Base-by-base conservation (phyloP, 495 filamentous ascomycete genomes). In the Penicillium verhagenii region DNA sequence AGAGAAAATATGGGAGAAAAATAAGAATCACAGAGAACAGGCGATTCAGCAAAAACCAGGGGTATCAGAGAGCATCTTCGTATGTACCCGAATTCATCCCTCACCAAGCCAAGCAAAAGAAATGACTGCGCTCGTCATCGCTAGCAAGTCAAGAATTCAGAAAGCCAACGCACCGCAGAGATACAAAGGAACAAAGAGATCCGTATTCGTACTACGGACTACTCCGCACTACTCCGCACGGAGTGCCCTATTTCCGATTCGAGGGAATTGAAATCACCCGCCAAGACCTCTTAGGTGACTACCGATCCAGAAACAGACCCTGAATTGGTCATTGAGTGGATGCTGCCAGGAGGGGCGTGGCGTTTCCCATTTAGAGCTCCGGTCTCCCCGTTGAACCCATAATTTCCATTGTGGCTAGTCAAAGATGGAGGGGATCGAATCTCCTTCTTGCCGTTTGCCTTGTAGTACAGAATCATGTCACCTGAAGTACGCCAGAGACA, bases 401-500 rank as follows among this genome's bases (percentile, higher is more conserved):
- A 49, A 31, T 51, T 65, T 6, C 60, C 65, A n/a, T 67, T 51
- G 14, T 55, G 49, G 3, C 40, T 53, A 3, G 52, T 59, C 26
- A 68, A 39, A 11, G 50, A 57, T 4, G 50, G 60, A 1, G 71
- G 64, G 6, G 66, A 56, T 29, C 52, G 66, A 24, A 77, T 73
- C 40, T 71, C 68, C 48, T 90, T 90, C 67, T 82, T 82, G 20
- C 91, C 91, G 59, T 96, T 97, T 25, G 90, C 80, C 64, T 92
- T 93, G 79, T 97, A 98, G 58, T 89, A 83, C 31, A 98, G 75
- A 25, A 95, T 70, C 62, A 98, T 88, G 69, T 98, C 94, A 48
- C 88, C 91, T 11, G 89, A 88, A 21, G 87, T 89, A 57, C 94
- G 89, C 94, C 95, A 98, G 42, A 97, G 76, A 61, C 96, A 90